A percentile compares a stretch with the other conserved stretches of the same genome.
Evolutionary conservation across 2,329 filamentous ascomycete genomes (phyloP).

Genomic region (Verticillium nonalfalfae): DNA sequence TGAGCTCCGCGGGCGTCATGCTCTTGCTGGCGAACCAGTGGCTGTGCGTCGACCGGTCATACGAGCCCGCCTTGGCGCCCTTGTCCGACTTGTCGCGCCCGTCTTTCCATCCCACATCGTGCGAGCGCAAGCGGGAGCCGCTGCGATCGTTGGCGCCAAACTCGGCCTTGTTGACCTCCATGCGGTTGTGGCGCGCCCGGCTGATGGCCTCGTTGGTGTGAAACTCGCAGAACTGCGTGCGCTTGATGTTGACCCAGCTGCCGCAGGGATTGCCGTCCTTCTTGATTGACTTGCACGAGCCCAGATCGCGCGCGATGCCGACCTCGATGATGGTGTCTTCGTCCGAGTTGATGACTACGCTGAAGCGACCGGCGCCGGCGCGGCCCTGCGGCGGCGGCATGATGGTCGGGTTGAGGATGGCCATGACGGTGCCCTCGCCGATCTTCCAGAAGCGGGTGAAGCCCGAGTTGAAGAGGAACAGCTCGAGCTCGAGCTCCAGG

Average conservation of each 20-base stretch:
- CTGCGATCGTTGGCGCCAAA: constrained; percentile 41
- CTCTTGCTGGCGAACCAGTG: constrained; percentile 46
- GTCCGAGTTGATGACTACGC: constrained; percentile 75
- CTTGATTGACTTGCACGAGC: constrained; percentile 78
- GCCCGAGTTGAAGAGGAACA: constrained; percentile 86
- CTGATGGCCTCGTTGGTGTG: constrained; percentile 79
- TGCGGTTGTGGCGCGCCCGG: constrained; percentile 57
- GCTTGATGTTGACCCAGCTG: constrained; percentile 80
- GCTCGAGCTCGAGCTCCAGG: constrained; percentile 81
- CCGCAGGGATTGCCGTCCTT: constrained; percentile 78
- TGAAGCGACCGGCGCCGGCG: constrained; percentile 76
- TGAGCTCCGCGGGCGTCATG: constrained; percentile 51
- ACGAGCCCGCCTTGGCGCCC: constrained; percentile 28
- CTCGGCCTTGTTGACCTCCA: constrained; percentile 61
- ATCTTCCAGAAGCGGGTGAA: constrained; percentile 94
- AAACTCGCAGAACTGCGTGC: constrained; percentile 88
- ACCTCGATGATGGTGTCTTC: constrained; percentile 88
- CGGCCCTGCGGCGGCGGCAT: constrained; percentile 78
- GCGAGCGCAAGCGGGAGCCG: constrained; percentile 9
- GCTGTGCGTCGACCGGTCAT: constrained; percentile 53
- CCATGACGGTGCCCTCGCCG: constrained; percentile 83
- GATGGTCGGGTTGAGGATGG: constrained; percentile 84
- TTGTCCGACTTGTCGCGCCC: constrained; percentile 22
- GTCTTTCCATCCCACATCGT: constrained; percentile 14
- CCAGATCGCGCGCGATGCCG: constrained; percentile 76